Conservation (phyloP, 2,329 filamentous ascomycete species). For the Aspergillus fumigatus region DNA sequence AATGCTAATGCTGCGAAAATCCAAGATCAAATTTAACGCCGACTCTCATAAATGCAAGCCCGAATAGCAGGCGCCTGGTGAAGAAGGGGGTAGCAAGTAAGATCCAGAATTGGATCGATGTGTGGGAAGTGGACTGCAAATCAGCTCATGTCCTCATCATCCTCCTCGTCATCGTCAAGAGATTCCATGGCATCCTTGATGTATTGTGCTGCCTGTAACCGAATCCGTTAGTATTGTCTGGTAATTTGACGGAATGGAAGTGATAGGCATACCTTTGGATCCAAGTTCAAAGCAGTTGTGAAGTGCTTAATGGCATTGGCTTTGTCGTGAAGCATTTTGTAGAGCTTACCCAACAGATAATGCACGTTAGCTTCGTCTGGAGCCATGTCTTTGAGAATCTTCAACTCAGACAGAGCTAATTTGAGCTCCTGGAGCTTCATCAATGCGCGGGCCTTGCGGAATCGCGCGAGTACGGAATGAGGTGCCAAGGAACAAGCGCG, state of each 20-base stretch:
- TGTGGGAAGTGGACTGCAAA: conserved; percentile 13
- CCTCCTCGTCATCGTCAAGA: conserved; percentile 67
- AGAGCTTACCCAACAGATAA: conserved; percentile 73
- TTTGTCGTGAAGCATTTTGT: conserved; percentile 56
- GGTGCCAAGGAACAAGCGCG: conserved; percentile 80
- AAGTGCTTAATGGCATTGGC: conserved; percentile 85
- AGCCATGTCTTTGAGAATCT: conserved; percentile 83
- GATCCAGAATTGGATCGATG: background rate
- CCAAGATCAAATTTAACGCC: conserved; percentile 14
- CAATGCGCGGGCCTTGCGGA: conserved; percentile 86
- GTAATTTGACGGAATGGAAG: conserved; percentile 5
- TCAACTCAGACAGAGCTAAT: conserved; percentile 73
- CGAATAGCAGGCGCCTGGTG: conserved; percentile 1
- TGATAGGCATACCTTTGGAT: conserved; percentile 71
- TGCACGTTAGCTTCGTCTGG: conserved; percentile 95
- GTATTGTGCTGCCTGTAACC: conserved; percentile 70
- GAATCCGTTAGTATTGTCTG: conserved; percentile 7
- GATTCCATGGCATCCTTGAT: conserved; percentile 97
- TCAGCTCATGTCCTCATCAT: conserved; percentile 50
- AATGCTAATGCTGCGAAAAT: conserved; percentile 22
- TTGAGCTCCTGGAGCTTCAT: conserved; percentile 68
- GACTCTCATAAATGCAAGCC: conserved; percentile 11
- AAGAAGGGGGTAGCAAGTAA: conserved; percentile 1
- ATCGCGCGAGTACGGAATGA: conserved; percentile 73
- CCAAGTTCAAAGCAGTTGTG: conserved; percentile 89